A percentile compares a stretch with the other conserved stretches of the same genome.
These are phyloP conservation scores for Elongisporangium prolatum DNA, from an alignment of 352 stramenopile species.

Conservation along the genomic window DNA sequence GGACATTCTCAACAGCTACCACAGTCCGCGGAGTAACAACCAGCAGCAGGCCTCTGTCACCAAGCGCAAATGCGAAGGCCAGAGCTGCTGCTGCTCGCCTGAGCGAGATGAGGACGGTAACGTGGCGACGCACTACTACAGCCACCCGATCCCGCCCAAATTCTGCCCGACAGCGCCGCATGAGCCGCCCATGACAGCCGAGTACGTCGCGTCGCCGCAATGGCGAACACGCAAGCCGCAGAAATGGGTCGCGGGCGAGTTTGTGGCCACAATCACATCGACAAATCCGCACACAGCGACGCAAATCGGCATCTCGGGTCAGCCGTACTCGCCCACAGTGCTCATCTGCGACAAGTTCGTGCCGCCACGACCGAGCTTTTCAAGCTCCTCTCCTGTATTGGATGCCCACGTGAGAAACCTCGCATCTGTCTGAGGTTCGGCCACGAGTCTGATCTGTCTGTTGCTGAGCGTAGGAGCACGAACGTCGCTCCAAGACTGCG, in stretches of 20 bases:
- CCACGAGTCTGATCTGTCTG: not conserved
- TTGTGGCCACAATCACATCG: slow-evolving; percentile 43
- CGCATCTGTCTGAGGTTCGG: not conserved
- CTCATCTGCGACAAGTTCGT: slow-evolving; percentile 40
- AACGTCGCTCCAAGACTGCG: slow-evolving; percentile 39
- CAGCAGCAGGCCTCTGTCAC: slow-evolving; percentile 10
- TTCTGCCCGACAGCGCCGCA: slow-evolving; percentile 14
- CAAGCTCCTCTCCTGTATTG: slow-evolving; percentile 12
- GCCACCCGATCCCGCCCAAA: slow-evolving; percentile 8
- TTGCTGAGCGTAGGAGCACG: slow-evolving; percentile 26
- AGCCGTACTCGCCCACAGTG: slow-evolving; percentile 28
- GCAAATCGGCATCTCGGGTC: slow-evolving; percentile 37
- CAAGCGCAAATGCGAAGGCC: not conserved
- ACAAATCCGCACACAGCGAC: slow-evolving; percentile 43
- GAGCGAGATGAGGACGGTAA: slow-evolving; percentile 15
- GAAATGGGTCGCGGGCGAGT: slow-evolving; percentile 48
- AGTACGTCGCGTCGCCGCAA: slow-evolving; percentile 50
- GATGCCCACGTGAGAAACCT: slow-evolving; percentile 13
- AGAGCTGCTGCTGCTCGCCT: slow-evolving; percentile 9
- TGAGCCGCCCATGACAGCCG: slow-evolving; percentile 33
- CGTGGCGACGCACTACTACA: slow-evolving; percentile 11
- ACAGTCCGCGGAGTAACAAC: slow-evolving; percentile 7
- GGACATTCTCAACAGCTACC: slow-evolving; percentile 27
- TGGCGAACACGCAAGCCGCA: slow-evolving; percentile 47
- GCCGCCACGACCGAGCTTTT: slow-evolving; percentile 11